A percentile compares a stretch with the other conserved stretches of the same genome.
Conservation (phyloP, 345 rosid species). For the Brassica incana region DNA sequence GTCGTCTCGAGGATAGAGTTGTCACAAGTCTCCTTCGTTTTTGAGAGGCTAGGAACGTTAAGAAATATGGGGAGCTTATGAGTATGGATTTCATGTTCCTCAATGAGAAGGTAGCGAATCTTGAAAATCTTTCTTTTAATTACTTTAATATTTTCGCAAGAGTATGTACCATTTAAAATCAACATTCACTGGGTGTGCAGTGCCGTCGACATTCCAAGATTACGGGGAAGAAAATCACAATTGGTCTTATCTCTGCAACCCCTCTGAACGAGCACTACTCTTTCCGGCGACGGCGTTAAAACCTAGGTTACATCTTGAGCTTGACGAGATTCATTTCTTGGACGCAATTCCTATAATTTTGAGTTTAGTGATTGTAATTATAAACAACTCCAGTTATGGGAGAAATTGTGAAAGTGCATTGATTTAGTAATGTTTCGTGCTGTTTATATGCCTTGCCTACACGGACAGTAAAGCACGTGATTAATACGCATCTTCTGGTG, state of each 20-base stretch:
- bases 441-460: not conserved
- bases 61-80: no score
- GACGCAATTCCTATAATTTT: not conserved
- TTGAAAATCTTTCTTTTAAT: no score
- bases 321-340: not conserved
- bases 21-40: no score
- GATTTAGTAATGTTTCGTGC: not conserved
- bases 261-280: not conserved
- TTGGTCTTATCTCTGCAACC: not conserved
- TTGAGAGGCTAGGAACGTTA: no score
- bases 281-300: not conserved
- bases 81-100: no score
- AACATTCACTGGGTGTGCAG: not conserved
- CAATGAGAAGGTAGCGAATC: no score
- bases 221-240: not conserved
- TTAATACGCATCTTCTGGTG: not conserved
- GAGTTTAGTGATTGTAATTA: not conserved
- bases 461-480: not conserved
- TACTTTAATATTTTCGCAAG: no score
- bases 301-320: not conserved
- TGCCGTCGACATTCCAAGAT: not conserved
- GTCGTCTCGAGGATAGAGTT: no score
- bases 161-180: not conserved
- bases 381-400: not conserved
- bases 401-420: not conserved